Conservation (phyloP, 2,329 filamentous ascomycete genomes). For the Cordyceps tenuipes region DNA sequence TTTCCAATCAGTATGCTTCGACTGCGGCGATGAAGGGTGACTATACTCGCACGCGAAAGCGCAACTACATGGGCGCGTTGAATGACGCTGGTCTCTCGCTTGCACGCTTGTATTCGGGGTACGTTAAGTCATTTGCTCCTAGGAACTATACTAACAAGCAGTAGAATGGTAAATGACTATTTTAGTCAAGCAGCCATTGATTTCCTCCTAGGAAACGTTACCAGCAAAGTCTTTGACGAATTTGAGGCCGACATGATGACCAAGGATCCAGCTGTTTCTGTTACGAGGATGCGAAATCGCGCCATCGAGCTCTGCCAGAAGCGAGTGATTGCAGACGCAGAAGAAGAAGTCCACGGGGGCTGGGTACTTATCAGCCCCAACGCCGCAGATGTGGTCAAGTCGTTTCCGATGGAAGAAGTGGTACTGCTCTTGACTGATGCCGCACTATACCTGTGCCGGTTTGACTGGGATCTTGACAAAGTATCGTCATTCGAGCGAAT, state of each 20-base stretch:
- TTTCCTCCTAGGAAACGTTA: constrained; percentile 84
- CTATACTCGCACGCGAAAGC: constrained; percentile 83
- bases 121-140: constrained; percentile 21
- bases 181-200: constrained; percentile 94
- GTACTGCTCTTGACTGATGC: constrained; percentile 79
- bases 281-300: constrained; percentile 73
- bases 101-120: constrained; percentile 64
- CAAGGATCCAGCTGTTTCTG: constrained; percentile 81
- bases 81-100: constrained; percentile 87
- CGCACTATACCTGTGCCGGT: constrained; percentile 80
- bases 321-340: constrained; percentile 74
- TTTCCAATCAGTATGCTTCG: constrained; percentile 91
- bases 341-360: constrained; percentile 77
- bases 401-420: constrained; percentile 76
- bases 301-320: constrained; percentile 85
- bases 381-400: constrained; percentile 57
- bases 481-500: constrained; percentile 87
- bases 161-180: constrained; percentile 94
- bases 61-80: constrained; percentile 82
- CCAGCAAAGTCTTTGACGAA: constrained; percentile 78
- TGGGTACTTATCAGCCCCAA: constrained; percentile 82
- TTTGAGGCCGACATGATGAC: constrained; percentile 93
- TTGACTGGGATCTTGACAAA: constrained; percentile 94
- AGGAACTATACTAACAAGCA: neutral
- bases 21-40: constrained; percentile 95